Conservation (phyloP, 345 rosid species). For the Citrus reticulata region DNA sequence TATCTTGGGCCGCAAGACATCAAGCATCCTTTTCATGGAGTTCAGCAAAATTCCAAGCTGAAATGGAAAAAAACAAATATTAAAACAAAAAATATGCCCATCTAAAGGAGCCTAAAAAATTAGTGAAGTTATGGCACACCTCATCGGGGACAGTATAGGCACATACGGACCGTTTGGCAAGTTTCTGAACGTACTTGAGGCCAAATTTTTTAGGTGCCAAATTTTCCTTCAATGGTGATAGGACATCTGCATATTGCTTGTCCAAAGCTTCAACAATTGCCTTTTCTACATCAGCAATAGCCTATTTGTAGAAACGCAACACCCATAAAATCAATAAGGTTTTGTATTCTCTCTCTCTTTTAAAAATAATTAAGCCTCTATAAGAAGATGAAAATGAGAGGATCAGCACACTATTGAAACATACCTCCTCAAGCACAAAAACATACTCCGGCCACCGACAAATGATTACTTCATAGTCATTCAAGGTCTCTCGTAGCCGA, state of each 20-base stretch:
- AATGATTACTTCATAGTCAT: conserved; percentile 80
- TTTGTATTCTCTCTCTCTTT: not conserved
- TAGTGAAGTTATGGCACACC: conserved; percentile 35
- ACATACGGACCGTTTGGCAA: conserved; percentile 74
- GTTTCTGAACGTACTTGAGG: conserved; percentile 85
- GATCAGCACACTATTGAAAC: conserved; percentile 17
- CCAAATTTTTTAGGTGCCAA: conserved; percentile 85
- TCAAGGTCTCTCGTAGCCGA: conserved; percentile 67
- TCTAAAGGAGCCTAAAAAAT: not conserved
- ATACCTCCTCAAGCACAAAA: conserved; percentile 86
- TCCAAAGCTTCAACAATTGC: conserved; percentile 92
- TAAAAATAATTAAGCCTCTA: not conserved
- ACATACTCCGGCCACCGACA: conserved; percentile 97
- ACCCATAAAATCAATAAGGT: not conserved
- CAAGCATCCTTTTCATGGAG: conserved; percentile 97
- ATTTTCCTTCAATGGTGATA: conserved; percentile 89
- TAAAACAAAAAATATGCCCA: conserved; percentile 15
- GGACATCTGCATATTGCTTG: conserved; percentile 88
- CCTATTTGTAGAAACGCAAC: conserved; percentile 40
- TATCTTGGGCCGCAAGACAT: conserved; percentile 70
- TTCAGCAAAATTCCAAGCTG: conserved; percentile 88
- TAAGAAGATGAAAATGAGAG: not conserved
- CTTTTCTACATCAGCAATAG: conserved; percentile 92
- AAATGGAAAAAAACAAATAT: conserved; percentile 13
- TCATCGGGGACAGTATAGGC: conserved; percentile 82